phyloP scores from a whole-genome alignment of 257 asterid species.

The Solanum megistacrolobum region DNA sequence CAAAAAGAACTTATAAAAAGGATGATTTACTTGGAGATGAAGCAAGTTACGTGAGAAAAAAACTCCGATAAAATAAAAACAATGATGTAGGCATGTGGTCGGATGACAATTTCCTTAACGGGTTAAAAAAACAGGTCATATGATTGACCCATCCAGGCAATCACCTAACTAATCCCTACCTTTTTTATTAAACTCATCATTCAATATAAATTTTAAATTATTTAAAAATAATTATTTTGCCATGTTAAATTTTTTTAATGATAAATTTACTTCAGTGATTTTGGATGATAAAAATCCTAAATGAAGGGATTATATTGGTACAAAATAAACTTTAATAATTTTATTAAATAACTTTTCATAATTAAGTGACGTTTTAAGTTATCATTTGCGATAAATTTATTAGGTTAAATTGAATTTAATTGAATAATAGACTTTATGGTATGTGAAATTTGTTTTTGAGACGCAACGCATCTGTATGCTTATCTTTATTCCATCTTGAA shows the following conservation, averaged over 20 bases:
- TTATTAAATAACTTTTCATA: no score
- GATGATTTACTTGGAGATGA: background rate
- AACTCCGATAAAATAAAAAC: background rate
- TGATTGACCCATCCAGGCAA: background rate
- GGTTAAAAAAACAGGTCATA: background rate
- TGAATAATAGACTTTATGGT: background rate
- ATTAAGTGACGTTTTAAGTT: no score
- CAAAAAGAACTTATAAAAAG: no score
- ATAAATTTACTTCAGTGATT: no score
- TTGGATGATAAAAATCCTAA: background rate
- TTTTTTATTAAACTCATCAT: background rate
- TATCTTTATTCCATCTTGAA: background rate
- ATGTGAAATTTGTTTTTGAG: background rate
- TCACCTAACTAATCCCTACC: background rate
- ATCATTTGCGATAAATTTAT: background rate
- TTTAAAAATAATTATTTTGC: no score
- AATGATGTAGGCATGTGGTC: background rate
- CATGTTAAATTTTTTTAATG: background rate
- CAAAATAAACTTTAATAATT: no score
- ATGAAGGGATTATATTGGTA: background rate
- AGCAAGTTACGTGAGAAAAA: background rate
- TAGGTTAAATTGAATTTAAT: background rate
- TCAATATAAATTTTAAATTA: background rate
- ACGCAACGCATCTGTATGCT: background rate
- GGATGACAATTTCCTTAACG: background rate